A percentile compares a stretch with the other conserved stretches of the same genome.
Evolutionary conservation across 1,284 basidiomycete genomes (phyloP).

Genomic region (Erythrobasidium hasegawianum): DNA sequence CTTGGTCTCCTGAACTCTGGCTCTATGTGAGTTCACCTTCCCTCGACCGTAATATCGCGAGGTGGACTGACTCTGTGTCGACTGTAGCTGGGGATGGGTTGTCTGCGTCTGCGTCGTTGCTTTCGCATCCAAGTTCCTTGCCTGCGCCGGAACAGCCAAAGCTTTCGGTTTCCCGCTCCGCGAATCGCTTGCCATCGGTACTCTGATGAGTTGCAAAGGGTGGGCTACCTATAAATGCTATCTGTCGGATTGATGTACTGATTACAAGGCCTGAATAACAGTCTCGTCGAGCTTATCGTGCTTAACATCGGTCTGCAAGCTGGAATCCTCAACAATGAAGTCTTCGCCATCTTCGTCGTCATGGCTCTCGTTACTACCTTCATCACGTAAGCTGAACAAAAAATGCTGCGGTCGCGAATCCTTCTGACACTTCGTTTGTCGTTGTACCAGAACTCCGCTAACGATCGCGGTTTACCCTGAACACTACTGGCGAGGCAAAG

Average conservation of each 20-base stretch:
- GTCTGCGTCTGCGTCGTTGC: conserved; percentile 75
- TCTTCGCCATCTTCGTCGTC: conserved; percentile 69
- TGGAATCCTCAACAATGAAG: conserved; percentile 66
- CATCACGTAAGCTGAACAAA: conserved; percentile 39
- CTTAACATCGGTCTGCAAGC: conserved; percentile 81
- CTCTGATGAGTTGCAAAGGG: conserved; percentile 93
- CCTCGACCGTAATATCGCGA: no score
- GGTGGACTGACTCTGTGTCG: no score
- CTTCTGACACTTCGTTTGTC: neutral
- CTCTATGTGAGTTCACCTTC: conserved; percentile 52
- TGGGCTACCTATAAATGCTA: no score
- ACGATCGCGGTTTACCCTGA: conserved; percentile 50
- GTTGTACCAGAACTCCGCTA: conserved; percentile 46
- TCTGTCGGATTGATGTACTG: no score
- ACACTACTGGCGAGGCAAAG: conserved; percentile 44
- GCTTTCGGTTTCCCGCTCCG: conserved; percentile 66
- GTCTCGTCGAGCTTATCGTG: conserved; percentile 75
- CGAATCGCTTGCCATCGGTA: conserved; percentile 79
- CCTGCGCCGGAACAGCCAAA: conserved; percentile 64
- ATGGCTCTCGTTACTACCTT: conserved; percentile 50
- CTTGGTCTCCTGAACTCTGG: conserved; percentile 70
- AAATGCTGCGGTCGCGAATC: neutral
- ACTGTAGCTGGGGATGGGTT: conserved; percentile 69
- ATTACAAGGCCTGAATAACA: neutral
- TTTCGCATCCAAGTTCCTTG: conserved; percentile 70